Percentiles rank a stretch among this genome's conserved stretches.
Evolutionary conservation across 768 basidiomycete genomes (phyloP).

Genomic region (Megacollybia marginata): DNA sequence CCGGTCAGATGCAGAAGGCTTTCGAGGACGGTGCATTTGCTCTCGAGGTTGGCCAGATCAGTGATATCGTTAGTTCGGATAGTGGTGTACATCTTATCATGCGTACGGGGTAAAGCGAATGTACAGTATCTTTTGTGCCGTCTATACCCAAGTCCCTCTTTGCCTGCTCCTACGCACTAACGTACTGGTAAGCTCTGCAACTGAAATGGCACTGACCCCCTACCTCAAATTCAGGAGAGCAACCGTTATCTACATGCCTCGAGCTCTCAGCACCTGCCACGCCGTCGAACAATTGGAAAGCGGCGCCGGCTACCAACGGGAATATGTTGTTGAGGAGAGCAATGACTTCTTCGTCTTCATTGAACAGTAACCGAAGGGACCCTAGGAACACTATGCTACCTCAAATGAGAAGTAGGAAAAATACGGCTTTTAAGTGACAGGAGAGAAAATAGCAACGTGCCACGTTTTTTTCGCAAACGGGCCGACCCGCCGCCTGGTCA

Average conservation of each 20-base stretch:
- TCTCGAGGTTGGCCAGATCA: conserved; percentile 68
- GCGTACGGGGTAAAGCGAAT: no score
- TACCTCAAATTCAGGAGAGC: conserved; percentile 13
- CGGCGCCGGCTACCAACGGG: conserved; percentile 66
- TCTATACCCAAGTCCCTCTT: no score
- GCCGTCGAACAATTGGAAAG: conserved; percentile 86
- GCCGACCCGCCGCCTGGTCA: no score
- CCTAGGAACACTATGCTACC: conserved; percentile 52
- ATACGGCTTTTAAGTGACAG: conserved; percentile 29
- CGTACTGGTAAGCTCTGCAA: background rate
- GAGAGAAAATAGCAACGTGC: conserved; percentile 60
- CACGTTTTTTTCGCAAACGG: no score
- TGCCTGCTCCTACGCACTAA: conserved; percentile 50
- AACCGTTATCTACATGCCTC: conserved; percentile 52
- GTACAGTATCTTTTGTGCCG: no score
- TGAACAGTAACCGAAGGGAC: conserved; percentile 73
- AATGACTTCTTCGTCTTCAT: conserved; percentile 45
- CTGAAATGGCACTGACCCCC: background rate
- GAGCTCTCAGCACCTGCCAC: conserved; percentile 68
- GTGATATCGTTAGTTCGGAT: conserved; percentile 79
- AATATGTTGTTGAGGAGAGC: conserved; percentile 58
- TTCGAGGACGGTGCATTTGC: conserved; percentile 87
- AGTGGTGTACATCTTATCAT: conserved; percentile 94
- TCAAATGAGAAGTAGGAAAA: background rate
- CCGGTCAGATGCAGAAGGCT: conserved; percentile 92